Conservation (phyloP, 805 yeast genomes). For the Wickerhamiella bombiphila region DNA sequence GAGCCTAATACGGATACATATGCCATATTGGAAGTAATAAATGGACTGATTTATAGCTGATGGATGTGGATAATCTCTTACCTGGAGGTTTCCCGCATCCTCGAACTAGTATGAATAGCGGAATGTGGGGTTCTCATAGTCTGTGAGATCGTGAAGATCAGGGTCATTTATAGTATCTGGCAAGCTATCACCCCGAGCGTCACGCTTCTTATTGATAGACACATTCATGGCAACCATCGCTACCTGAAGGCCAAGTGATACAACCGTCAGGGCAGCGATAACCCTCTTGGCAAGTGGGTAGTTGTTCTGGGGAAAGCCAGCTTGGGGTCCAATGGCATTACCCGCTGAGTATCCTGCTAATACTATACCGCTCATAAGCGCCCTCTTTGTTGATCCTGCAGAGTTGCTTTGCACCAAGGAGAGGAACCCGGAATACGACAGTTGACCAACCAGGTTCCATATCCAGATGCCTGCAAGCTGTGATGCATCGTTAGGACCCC, state of each 20-base stretch:
- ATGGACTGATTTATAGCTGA: too few species aligned
- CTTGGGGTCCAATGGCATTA: constrained; percentile 58
- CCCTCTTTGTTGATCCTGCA: constrained; percentile 61
- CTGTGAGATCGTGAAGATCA: constrained; percentile 36
- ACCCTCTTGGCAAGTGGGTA: constrained; percentile 44
- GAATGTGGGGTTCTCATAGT: constrained; percentile 37
- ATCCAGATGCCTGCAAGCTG: constrained; percentile 30
- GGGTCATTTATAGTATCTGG: constrained; percentile 20
- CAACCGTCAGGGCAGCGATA: constrained; percentile 30
- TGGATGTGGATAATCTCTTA: too few species aligned
- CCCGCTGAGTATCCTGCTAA: constrained; percentile 56
- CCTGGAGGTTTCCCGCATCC: too few species aligned
- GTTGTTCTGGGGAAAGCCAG: constrained; percentile 49
- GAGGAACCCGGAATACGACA: constrained; percentile 20
- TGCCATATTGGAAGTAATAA: too few species aligned
- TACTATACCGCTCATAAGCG: constrained; percentile 41
- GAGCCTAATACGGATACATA: neutral
- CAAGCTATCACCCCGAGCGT: constrained; percentile 17
- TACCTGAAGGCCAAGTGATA: constrained; percentile 25
- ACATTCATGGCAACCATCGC: constrained; percentile 22
- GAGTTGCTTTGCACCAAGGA: constrained; percentile 30
- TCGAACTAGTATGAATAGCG: constrained; percentile 26
- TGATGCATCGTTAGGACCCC: constrained; percentile 25
- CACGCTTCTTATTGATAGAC: constrained; percentile 29
- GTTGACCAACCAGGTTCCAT: constrained; percentile 23